A percentile compares a stretch with the other conserved stretches of the same genome.
phyloP scores from a whole-genome alignment of 2,329 filamentous ascomycete species.

The Fusarium chuoi region DNA sequence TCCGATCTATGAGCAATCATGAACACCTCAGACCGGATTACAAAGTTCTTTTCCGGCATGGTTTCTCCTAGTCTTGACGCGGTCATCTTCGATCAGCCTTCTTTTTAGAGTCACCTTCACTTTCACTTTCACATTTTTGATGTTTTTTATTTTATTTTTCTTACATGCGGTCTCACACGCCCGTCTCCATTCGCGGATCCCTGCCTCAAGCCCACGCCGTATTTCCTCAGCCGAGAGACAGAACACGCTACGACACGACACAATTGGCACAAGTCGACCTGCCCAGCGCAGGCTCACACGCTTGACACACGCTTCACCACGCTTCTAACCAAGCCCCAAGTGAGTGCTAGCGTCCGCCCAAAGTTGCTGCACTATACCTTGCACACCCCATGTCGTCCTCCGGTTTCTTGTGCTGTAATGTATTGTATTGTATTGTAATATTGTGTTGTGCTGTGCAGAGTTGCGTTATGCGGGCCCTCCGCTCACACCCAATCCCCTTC shows the following conservation, averaged over 20 bases:
- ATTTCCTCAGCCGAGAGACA: conserved; percentile 43
- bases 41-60: conserved; percentile 3
- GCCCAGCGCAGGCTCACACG: conserved; percentile 34
- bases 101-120: conserved; percentile 1
- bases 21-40: not conserved
- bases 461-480: conserved; percentile 18
- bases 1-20: conserved; percentile 9
- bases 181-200: conserved; percentile 42
- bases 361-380: conserved; percentile 21
- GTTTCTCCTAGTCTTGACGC: conserved; percentile 11
- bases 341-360: conserved; percentile 29
- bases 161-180: conserved; percentile 33
- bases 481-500: conserved; percentile 35
- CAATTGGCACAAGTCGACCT: conserved; percentile 41
- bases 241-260: conserved; percentile 47
- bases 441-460: conserved; percentile 16
- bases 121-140: conserved; percentile 4
- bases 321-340: conserved; percentile 31
- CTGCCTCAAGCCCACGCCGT: conserved; percentile 38
- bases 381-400: conserved; percentile 37
- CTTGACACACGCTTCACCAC: conserved; percentile 38
- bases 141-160: not conserved
- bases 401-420: conserved; percentile 18
- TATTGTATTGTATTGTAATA: conserved; percentile 7
- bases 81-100: conserved; percentile 21